Percentiles rank a stretch among this genome's conserved stretches.
phyloP scores from a whole-genome alignment of 1,284 basidiomycete genomes.

The Neonothopanus nambi region DNA sequence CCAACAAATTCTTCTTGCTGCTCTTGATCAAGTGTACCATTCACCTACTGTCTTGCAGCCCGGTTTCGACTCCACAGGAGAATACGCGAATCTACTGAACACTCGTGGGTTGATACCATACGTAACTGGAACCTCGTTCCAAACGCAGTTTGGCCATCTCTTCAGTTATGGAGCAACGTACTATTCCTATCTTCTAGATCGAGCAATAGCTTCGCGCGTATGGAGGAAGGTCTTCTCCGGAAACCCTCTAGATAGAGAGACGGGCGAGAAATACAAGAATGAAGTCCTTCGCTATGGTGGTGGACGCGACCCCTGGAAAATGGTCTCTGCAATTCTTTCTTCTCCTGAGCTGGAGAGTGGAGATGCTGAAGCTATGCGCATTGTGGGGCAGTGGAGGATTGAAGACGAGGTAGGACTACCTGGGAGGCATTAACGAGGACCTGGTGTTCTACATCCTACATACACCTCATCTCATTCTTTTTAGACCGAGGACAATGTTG shows the following conservation, averaged over 20 bases:
- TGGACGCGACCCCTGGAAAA: constrained; percentile 91
- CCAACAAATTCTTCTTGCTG: constrained; percentile 88
- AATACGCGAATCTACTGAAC: constrained; percentile 66
- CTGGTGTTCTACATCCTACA: no score
- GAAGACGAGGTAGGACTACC: constrained; percentile 63
- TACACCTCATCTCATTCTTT: not conserved
- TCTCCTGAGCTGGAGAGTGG: constrained; percentile 67
- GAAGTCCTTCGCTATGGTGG: constrained; percentile 85
- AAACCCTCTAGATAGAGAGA: constrained; percentile 62
- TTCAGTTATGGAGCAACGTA: constrained; percentile 98
- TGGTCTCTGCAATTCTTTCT: constrained; percentile 79
- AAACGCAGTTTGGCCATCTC: constrained; percentile 94
- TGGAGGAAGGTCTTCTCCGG: constrained; percentile 77
- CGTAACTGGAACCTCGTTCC: constrained; percentile 84
- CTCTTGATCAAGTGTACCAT: constrained; percentile 91
- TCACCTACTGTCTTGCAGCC: constrained; percentile 58
- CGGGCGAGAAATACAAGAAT: constrained; percentile 79
- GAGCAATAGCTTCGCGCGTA: constrained; percentile 90
- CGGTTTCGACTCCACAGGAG: constrained; percentile 71
- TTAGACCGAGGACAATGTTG: no score
- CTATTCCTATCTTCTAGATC: constrained; percentile 96
- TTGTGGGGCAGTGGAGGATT: constrained; percentile 86
- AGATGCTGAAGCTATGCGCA: constrained; percentile 81
- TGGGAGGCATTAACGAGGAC: constrained; percentile 45
- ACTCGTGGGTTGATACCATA: constrained; percentile 78